phyloP scores from a whole-genome alignment of 257 asterid species.

The Solanum lignicaule region DNA sequence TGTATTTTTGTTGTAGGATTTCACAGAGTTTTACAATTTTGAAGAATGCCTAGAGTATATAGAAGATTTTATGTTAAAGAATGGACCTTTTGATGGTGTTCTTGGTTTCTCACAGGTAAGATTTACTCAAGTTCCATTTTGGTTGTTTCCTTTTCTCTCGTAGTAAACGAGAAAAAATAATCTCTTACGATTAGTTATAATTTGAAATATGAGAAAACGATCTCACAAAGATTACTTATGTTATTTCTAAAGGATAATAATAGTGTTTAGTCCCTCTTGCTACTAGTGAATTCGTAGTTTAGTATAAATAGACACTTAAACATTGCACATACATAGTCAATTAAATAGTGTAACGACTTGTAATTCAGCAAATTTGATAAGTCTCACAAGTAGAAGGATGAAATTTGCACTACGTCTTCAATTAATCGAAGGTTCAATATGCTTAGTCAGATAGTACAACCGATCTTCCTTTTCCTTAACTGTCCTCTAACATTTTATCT shows the following conservation, averaged over 20 bases:
- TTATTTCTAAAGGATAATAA: not conserved
- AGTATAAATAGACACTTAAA: not conserved
- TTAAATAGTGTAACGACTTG: not conserved
- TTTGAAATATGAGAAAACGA: not conserved
- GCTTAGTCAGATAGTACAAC: not conserved
- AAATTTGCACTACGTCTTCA: not conserved
- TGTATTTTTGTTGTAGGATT: conserved; percentile 1
- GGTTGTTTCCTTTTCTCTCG: not conserved
- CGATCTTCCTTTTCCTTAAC: not conserved
- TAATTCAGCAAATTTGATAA: not conserved
- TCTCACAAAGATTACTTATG: not conserved
- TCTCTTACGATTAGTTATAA: not conserved
- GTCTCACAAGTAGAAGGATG: not conserved
- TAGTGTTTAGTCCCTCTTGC: too few species aligned
- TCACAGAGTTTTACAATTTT: conserved; percentile 17
- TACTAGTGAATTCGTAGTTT: too few species aligned
- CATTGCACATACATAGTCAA: not conserved
- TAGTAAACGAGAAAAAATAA: not conserved
- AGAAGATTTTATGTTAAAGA: conserved; percentile 20
- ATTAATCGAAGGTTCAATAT: not conserved
- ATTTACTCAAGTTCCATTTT: not conserved
- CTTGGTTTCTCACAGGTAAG: conserved; percentile 33
- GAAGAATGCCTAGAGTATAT: conserved; percentile 24
- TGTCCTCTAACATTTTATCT: not conserved
- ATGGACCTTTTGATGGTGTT: conserved; percentile 34